phyloP scores from a whole-genome alignment of 371 early-diverging fungal genomes.

The Apophysomyces variabilis region DNA sequence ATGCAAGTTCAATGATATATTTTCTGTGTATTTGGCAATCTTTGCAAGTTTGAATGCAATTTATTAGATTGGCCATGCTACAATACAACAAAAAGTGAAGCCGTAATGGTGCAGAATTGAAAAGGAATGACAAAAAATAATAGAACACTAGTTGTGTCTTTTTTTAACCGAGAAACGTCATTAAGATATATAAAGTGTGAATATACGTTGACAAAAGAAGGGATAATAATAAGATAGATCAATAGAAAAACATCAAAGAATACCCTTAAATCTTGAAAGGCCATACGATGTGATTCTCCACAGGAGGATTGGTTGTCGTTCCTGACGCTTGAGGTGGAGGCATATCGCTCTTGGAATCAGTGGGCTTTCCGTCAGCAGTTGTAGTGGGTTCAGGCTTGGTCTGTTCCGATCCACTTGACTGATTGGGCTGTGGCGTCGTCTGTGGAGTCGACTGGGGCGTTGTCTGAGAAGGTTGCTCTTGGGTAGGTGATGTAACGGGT shows the following conservation, averaged over 20 bases:
- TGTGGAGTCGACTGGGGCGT: neutral
- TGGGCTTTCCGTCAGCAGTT: neutral
- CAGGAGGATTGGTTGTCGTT: neutral
- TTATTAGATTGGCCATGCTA: neutral
- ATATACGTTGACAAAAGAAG: constrained; percentile 2
- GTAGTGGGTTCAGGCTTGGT: neutral
- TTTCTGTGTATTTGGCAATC: neutral
- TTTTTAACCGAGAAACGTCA: constrained; percentile 2
- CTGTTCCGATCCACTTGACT: neutral
- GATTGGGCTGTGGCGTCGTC: neutral
- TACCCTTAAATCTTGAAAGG: constrained; percentile 6
- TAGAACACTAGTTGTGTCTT: constrained; percentile 5
- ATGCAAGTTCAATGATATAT: neutral
- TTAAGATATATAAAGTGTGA: neutral
- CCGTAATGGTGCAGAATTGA: neutral
- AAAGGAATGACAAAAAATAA: constrained; percentile 4
- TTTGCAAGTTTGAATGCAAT: neutral
- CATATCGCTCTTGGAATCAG: neutral
- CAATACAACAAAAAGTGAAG: neutral
- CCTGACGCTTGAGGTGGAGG: too few relatives aligned
- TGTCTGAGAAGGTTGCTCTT: neutral
- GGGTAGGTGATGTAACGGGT: neutral
- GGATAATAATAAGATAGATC: neutral
- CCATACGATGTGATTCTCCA: neutral
- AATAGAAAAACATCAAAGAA: neutral